These are phyloP conservation scores for Penstemon davidsonii DNA, from an alignment of 257 asterid genomes.

Conservation along the genomic window DNA sequence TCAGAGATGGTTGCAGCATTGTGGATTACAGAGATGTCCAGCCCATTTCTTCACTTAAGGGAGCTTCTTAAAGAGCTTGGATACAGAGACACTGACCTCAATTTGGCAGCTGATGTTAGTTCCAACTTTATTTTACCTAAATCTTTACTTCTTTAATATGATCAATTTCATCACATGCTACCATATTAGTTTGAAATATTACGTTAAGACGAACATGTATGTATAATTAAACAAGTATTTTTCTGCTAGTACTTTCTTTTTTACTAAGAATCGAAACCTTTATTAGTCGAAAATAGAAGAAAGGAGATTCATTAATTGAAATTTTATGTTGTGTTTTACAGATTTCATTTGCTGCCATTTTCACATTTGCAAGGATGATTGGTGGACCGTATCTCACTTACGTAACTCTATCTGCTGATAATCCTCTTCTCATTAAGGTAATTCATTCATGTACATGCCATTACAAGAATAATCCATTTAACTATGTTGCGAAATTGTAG, in stretches of 20 bases:
- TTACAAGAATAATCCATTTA: background rate
- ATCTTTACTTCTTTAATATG: no score
- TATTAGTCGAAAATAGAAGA: background rate
- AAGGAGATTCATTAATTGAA: background rate
- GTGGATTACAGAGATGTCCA: slow-evolving; percentile 81
- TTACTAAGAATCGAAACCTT: background rate
- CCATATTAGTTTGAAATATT: no score
- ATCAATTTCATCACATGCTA: no score
- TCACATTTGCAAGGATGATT: slow-evolving; percentile 79
- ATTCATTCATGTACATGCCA: background rate
- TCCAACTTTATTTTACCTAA: background rate
- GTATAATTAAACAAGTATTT: no score
- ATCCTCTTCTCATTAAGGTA: slow-evolving; percentile 80
- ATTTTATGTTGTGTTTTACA: slow-evolving; percentile 27
- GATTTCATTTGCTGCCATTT: slow-evolving; percentile 64
- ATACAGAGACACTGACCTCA: slow-evolving; percentile 63
- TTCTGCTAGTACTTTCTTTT: background rate
- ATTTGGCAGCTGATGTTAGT: slow-evolving; percentile 86
- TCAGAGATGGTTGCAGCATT: slow-evolving; percentile 84
- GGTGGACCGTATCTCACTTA: slow-evolving; percentile 80
- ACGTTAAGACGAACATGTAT: no score
- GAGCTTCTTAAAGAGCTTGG: slow-evolving; percentile 89
- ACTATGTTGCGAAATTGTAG: no score
- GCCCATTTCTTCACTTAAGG: slow-evolving; percentile 84
- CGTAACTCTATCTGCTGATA: slow-evolving; percentile 60